phyloP scores from a whole-genome alignment of 805 yeast genomes.

The Peterozyma toletana region DNA sequence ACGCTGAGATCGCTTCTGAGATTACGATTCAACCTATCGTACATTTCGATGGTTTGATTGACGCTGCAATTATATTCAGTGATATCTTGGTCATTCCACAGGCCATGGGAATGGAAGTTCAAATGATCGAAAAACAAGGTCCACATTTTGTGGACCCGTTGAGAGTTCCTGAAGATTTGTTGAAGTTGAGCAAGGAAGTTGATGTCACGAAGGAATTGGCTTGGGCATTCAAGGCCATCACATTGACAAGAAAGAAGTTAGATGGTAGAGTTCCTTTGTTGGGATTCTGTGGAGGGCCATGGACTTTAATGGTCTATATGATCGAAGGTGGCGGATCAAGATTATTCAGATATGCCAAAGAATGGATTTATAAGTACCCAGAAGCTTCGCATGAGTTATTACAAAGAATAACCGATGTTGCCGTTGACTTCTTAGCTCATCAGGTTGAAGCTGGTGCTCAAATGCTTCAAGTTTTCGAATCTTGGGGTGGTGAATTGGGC shows the following conservation, averaged over 20 bases:
- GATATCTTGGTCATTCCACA: constrained; percentile 96
- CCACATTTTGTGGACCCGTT: constrained; percentile 90
- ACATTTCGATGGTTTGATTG: constrained; percentile 81
- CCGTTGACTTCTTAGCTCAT: constrained; percentile 85
- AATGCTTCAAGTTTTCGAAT: constrained; percentile 93
- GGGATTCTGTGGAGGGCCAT: constrained; percentile 97
- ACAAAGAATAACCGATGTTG: constrained; percentile 76
- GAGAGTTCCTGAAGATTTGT: constrained; percentile 63
- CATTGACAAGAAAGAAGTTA: constrained; percentile 79
- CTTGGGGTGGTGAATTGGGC: constrained; percentile 97
- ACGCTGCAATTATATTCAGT: constrained; percentile 94
- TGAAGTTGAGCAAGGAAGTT: constrained; percentile 50
- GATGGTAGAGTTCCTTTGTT: constrained; percentile 88
- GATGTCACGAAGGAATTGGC: constrained; percentile 73
- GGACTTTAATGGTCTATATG: constrained; percentile 96
- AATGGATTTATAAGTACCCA: constrained; percentile 83
- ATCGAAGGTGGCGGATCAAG: constrained; percentile 96
- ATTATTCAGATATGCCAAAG: constrained; percentile 83
- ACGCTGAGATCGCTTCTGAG: constrained; percentile 87
- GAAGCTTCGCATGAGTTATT: constrained; percentile 63
- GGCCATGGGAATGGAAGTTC: constrained; percentile 94
- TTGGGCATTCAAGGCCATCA: constrained; percentile 95
- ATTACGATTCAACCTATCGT: constrained; percentile 95
- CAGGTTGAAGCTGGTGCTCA: constrained; percentile 98
- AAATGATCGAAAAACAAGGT: constrained; percentile 91